phyloP scores from a whole-genome alignment of 805 yeast species.

The Pichia californica region DNA sequence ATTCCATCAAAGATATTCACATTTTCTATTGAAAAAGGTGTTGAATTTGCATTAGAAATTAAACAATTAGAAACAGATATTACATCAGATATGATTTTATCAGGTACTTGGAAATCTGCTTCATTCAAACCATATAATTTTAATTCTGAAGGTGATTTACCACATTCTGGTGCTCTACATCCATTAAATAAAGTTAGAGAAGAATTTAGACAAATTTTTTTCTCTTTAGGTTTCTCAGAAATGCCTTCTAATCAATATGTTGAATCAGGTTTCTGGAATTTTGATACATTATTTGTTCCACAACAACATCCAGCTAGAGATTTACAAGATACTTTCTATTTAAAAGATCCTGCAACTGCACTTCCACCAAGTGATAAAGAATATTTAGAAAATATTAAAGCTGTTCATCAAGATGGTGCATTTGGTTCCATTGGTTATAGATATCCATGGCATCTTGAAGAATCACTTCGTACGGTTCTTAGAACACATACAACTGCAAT shows the following conservation, averaged over 20 bases:
- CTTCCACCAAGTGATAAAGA: conserved; percentile 74
- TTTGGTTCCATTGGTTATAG: conserved; percentile 96
- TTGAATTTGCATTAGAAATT: conserved; percentile 76
- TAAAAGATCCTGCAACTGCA: conserved; percentile 85
- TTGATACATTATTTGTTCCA: conserved; percentile 93
- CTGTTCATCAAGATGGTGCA: conserved; percentile 84
- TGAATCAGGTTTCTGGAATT: conserved; percentile 98
- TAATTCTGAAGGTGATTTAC: conserved; percentile 85
- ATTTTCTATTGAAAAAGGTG: conserved; percentile 71
- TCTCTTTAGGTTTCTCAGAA: conserved; percentile 96
- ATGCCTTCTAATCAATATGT: conserved; percentile 99
- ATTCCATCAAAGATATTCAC: conserved; percentile 65
- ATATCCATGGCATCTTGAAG: conserved; percentile 93
- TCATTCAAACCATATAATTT: conserved; percentile 94
- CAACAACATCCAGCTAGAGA: conserved; percentile 99
- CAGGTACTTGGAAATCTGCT: conserved; percentile 76
- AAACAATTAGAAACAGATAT: conserved; percentile 85
- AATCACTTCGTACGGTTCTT: conserved; percentile 83
- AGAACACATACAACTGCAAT: conserved; percentile 98
- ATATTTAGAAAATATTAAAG: conserved; percentile 71
- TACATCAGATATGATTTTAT: conserved; percentile 84
- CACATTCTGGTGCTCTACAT: conserved; percentile 89
- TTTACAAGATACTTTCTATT: conserved; percentile 95
- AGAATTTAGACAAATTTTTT: conserved; percentile 96
- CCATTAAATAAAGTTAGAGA: conserved; percentile 96